Evolutionary conservation across 225 moss, liverwort and hornwort genomes (phyloP), one percentile per base, ranked within the genome.

Genomic region (Marchantia polymorpha): DNA sequence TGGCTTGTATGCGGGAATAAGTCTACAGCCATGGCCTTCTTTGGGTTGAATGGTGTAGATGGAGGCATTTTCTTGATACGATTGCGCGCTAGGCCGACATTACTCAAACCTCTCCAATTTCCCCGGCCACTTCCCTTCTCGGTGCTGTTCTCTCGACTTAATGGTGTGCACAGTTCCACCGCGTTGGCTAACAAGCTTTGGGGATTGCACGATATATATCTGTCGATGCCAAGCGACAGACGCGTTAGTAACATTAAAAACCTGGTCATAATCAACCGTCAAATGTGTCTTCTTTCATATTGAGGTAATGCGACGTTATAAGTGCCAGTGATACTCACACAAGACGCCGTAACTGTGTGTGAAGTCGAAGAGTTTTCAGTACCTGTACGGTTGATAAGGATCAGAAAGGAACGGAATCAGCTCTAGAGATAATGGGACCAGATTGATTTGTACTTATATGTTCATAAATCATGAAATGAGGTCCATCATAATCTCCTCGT

Each of bases 131-230:
- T 90, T 69, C 84, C 92, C 82, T 92, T 94, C 82, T 93, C 92
- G 11, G 82, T 81, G 26, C 63, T 80, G 0, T 30, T 52, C 77
- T 89, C 85, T 12, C 85, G 85, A 54, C 84, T 86, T 31, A 91
- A 82, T 48, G 97, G 97, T 82, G 95, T 91, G 87, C 95, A 99
- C 79, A 99, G 79, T 90, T 95, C 99, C 86, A 99, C 99, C 3
- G 95, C 93, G 77, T 99, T 99, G 29, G 99, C 95, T 29, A 99
- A 83, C 69, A 99, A 84, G 83, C 93, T 95, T 47, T 92, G 85
- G 55, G 95, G 92, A 82, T 99, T 99, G 86, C 99, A 99, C 53
- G 99, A 99, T 83, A 99, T 94, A 50, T 99, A 99, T 82, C 99
- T 95, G 92, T 73, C n/a, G 29, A n/a, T 26, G 25, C 55, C 53